These are phyloP conservation scores for Didymella pomorum DNA, from an alignment of 2,329 filamentous ascomycete genomes.

Conservation along the genomic window DNA sequence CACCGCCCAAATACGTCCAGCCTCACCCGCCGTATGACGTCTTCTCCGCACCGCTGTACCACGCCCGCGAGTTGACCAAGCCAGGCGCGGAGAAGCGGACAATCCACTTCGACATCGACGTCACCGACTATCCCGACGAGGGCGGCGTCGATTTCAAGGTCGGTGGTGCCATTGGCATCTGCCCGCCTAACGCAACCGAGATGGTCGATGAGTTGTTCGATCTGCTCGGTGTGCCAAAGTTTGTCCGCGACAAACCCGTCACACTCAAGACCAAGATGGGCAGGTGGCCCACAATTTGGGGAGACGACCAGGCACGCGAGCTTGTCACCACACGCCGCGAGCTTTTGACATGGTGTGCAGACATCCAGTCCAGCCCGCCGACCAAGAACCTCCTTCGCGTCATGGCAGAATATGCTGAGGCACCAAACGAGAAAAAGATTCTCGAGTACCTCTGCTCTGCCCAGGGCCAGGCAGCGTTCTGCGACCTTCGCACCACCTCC, in stretches of 20 bases:
- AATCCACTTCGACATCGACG: slow-evolving; percentile 95
- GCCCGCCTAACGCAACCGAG: slow-evolving; percentile 80
- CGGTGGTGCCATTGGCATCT: slow-evolving; percentile 92
- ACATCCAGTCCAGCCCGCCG: slow-evolving; percentile 90
- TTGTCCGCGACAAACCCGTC: slow-evolving; percentile 83
- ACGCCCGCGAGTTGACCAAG: slow-evolving; percentile 84
- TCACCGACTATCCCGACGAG: slow-evolving; percentile 91
- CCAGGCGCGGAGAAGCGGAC: slow-evolving; percentile 93
- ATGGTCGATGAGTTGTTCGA: slow-evolving; percentile 87
- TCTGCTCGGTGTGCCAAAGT: slow-evolving; percentile 79
- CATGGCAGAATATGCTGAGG: slow-evolving; percentile 82
- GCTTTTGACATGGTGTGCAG: slow-evolving; percentile 93
- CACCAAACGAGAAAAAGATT: slow-evolving; percentile 86
- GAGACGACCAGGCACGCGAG: slow-evolving; percentile 83
- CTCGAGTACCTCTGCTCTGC: slow-evolving; percentile 85
- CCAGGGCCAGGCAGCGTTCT: slow-evolving; percentile 91
- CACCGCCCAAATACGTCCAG: slow-evolving; percentile 89
- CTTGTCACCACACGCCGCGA: slow-evolving; percentile 90
- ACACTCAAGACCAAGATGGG: slow-evolving; percentile 79
- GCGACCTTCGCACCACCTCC: slow-evolving; percentile 87
- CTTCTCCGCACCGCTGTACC: slow-evolving; percentile 86
- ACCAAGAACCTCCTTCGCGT: slow-evolving; percentile 87
- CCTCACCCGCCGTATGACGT: slow-evolving; percentile 94
- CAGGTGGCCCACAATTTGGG: slow-evolving; percentile 98
- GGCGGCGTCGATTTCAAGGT: slow-evolving; percentile 92